Evolutionary conservation across 148 eudicot genomes (phyloP).

Genomic region (Cornus suecica): DNA sequence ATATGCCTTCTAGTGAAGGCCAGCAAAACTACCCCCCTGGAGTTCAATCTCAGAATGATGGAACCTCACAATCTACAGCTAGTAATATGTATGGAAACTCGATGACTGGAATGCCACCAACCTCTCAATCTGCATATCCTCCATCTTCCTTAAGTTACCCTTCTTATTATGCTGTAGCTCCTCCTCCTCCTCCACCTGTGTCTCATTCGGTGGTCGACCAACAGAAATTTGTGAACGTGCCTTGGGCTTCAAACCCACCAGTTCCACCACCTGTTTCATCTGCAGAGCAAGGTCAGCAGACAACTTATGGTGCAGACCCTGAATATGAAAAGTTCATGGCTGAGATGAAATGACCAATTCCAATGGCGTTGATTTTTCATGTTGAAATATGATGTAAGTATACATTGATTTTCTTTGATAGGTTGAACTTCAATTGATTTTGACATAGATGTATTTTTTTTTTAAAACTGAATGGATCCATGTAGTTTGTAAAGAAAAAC

Average conservation of each 20-base stretch:
- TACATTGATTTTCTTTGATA: not conserved
- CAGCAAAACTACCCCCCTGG: slow-evolving; percentile 14
- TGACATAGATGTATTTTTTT: not conserved
- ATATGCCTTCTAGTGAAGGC: slow-evolving; percentile 13
- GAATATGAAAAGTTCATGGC: slow-evolving; percentile 30
- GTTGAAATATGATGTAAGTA: not conserved
- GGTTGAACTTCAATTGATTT: not conserved
- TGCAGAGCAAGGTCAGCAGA: slow-evolving; percentile 14
- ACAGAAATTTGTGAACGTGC: slow-evolving; percentile 8
- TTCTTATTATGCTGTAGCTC: slow-evolving; percentile 18
- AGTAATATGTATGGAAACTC: slow-evolving; percentile 5
- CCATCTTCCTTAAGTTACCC: slow-evolving; percentile 9
- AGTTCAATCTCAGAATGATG: not conserved
- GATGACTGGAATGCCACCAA: not conserved
- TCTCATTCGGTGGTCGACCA: not conserved
- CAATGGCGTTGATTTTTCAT: not conserved
- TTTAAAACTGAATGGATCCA: not conserved
- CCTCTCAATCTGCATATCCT: slow-evolving; percentile 4
- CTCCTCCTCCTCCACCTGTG: slow-evolving; percentile 19
- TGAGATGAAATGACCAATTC: slow-evolving; percentile 20
- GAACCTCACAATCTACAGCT: slow-evolving; percentile 8
- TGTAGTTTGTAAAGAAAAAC: not conserved
- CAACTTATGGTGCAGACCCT: slow-evolving; percentile 18
- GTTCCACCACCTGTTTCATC: slow-evolving; percentile 5
- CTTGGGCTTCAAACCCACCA: slow-evolving; percentile 21